Evolutionary conservation across 2,329 filamentous ascomycete species (phyloP), one percentile per base, ranked within the genome.

Genomic region (Sphaerulina musiva): DNA sequence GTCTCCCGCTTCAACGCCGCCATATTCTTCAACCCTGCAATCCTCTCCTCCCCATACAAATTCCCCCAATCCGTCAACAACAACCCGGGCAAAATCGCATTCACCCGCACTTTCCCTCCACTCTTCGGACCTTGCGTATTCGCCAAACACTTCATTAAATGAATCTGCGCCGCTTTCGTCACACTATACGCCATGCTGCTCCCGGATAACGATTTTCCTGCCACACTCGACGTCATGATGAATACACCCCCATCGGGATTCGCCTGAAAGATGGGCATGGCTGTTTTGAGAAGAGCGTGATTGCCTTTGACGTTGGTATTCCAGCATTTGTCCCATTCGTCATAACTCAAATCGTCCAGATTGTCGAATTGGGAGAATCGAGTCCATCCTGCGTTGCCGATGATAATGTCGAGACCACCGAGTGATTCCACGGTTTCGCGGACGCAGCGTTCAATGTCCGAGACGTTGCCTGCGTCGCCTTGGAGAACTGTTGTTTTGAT

Each of bases 371-470:
- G 71, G 26, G 76, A 73, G 59, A 84, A 79, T 57, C 78, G 79
- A 0, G 82, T 85, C 78, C 80, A 85, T 23, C 82, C 82, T 14
- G 85, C 86, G 69, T 93, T 93, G 2, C 85, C 86, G 63, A 92
- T 81, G 44, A 93, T 75, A 40, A 89, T 78, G 70, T 93, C 87
- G n/a, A 93, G 69, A 1, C 84, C 81, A 4, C 84, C 86, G 59
- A 89, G 76, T n/a, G 70, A 70, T 26, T 77, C 71, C 46, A 84
- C 75, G 1, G 81, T 79, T 43, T 84, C 77, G 14, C 78, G 70
- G 1, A 91, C 80, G 0, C 84, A 76, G 0, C 74, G 73, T 46
- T 74, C 69, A 58, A 87, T 81, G 26, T 86, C 85, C 1, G 72
- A 69, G 34, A 80, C 77, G 5, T 75, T 73, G 12, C 80, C 81